Base-by-base conservation (phyloP, 208 protist species). In the Trypanosoma congolense region DNA sequence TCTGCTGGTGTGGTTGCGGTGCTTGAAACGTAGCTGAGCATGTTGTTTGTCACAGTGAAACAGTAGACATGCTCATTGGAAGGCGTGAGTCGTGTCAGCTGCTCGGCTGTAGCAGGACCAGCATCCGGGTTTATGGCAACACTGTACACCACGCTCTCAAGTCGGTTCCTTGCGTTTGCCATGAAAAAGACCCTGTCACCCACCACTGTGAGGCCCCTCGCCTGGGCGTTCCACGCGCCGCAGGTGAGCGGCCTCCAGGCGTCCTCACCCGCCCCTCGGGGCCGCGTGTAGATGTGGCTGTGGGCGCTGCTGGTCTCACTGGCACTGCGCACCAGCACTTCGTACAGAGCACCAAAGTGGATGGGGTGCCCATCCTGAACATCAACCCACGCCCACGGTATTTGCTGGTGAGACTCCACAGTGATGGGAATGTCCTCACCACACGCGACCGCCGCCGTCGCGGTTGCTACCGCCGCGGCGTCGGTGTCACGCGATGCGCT, bases 351-450 rank as follows among this genome's bases (percentile, higher is more conserved):
- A 14, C 76, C 70, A 65, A 78, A 85, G 33, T 75, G 28, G 19
- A 92, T 80, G 14, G 80, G 76, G 14, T 35, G 19, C 0, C 67
- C 71, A 1, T 61, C 55, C 18, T 36, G 57, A 12, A 87, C 69
- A 28, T 87, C 80, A 42, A 89, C 80, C 85, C 85, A 93, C 12
- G 74, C 85, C 70, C 81, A 93, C 22, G 74, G 74, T 14, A 93
- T 81, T 21, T 22, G 35, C 45, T 90, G 77, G 30, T 61, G 18
- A 73, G 72, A 86, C 61, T 87, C 85, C 24, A 62, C 54, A 16
- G 31, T 62, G 35, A 80, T 53, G 3, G 3, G 4, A 14, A 54
- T 53, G 42, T 19, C 38, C 33, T 6, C 33, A 0, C 9, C 33
- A 38, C 33, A 12, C 26, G 4, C 49, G 5, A 3, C 12, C 8